phyloP scores from a whole-genome alignment of 306 rosid genomes.

The Parietaria judaica region DNA sequence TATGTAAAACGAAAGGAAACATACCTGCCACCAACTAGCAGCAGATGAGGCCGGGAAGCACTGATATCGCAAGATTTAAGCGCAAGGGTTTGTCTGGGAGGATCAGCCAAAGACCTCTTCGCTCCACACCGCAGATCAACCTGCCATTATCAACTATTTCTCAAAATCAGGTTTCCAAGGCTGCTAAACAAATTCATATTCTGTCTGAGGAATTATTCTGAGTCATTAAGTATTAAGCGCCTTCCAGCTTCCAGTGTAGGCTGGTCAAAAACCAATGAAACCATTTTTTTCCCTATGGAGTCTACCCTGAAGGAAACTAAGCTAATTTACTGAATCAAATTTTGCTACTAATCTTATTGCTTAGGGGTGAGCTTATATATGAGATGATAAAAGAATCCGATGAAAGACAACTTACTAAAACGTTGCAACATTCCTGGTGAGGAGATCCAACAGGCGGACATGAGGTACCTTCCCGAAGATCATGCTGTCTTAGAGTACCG shows the following conservation, averaged over 20 bases:
- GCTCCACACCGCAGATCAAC: constrained; percentile 94
- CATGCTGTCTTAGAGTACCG: constrained; percentile 97
- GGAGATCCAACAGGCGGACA: constrained; percentile 90
- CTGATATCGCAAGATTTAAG: constrained; percentile 91
- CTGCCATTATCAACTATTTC: constrained; percentile 45
- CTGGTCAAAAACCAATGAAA: too few relatives aligned
- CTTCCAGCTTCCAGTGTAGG: too few relatives aligned
- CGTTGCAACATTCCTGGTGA: constrained; percentile 80
- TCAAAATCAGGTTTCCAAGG: constrained; percentile 26
- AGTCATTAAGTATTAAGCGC: too few relatives aligned
- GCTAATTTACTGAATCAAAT: too few relatives aligned
- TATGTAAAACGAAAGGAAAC: constrained; percentile 18
- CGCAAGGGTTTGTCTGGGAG: constrained; percentile 75
- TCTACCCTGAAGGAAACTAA: too few relatives aligned
- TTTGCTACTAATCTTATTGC: too few relatives aligned
- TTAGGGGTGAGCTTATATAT: too few relatives aligned
- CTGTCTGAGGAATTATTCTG: background rate
- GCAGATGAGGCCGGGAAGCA: constrained; percentile 84
- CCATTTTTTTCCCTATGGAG: too few relatives aligned
- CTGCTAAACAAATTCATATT: constrained; percentile 3
- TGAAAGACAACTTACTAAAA: constrained; percentile 49
- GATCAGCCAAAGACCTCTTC: constrained; percentile 83
- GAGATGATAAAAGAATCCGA: background rate
- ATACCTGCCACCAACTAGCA: constrained; percentile 98
- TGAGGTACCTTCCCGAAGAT: constrained; percentile 75